These are phyloP conservation scores for Vitis rupestris DNA, from an alignment of 164 flowering plant genomes.

Conservation along the genomic window DNA sequence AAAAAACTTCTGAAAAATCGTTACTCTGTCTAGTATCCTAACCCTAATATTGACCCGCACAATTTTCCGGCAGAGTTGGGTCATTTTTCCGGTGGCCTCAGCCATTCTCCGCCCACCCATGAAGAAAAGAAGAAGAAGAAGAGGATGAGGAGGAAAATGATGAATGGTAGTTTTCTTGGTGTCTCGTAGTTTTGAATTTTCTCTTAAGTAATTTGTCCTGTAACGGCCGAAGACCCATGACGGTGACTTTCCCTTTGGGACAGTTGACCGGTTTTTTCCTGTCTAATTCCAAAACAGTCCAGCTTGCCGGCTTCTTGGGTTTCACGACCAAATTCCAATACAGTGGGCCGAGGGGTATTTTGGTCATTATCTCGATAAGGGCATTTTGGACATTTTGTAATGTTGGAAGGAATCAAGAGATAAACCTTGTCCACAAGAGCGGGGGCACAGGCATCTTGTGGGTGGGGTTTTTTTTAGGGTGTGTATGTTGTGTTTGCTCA, in stretches of 20 bases:
- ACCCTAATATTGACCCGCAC: slow-evolving; percentile 38
- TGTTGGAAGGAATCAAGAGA: neutral
- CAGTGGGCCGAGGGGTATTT: slow-evolving; percentile 7
- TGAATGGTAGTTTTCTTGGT: slow-evolving; percentile 2
- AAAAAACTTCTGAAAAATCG: slow-evolving; percentile 46
- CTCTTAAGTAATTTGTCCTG: neutral
- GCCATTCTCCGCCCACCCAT: slow-evolving; percentile 7
- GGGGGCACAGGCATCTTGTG: slow-evolving; percentile 13
- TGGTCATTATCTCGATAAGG: slow-evolving; percentile 15
- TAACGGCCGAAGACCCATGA: slow-evolving; percentile 10
- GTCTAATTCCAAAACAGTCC: slow-evolving; percentile 30
- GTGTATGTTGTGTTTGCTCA: neutral
- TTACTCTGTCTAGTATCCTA: slow-evolving; percentile 33
- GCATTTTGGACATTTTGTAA: slow-evolving; percentile 3
- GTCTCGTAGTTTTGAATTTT: neutral
- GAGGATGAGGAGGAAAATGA: neutral
- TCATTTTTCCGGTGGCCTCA: slow-evolving; percentile 51
- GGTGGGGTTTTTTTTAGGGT: neutral
- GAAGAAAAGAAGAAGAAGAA: neutral
- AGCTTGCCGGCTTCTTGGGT: slow-evolving; percentile 43
- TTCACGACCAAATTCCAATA: neutral
- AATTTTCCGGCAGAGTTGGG: slow-evolving; percentile 54
- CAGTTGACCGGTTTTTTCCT: slow-evolving; percentile 59
- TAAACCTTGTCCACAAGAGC: slow-evolving; percentile 3
- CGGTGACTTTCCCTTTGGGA: slow-evolving; percentile 23